Conservation (phyloP, 116 monocot species). For the Trichopus zeylanicus region DNA sequence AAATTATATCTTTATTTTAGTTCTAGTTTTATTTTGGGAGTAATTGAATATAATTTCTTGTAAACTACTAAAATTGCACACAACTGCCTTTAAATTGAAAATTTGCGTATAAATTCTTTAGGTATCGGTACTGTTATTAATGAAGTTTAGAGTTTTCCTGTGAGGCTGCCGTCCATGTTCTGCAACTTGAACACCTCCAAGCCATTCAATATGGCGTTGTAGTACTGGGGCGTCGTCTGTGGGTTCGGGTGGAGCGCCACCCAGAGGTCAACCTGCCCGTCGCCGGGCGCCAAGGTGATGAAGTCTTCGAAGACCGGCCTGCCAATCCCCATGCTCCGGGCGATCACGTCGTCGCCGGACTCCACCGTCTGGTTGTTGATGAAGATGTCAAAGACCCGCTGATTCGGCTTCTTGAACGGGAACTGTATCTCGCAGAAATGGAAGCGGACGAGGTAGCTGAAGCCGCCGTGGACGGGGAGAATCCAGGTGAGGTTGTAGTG, state of each 20-base stretch:
- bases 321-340: slow-evolving; percentile 33
- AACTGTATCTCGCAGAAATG: slow-evolving; percentile 74
- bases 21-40: too few relatives aligned
- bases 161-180: slow-evolving; percentile 41
- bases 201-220: slow-evolving; percentile 68
- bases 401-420: slow-evolving; percentile 24
- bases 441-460: slow-evolving; percentile 49
- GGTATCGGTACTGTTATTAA: too few relatives aligned
- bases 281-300: slow-evolving; percentile 10
- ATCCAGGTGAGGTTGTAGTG: slow-evolving; percentile 61
- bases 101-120: too few relatives aligned
- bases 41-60: too few relatives aligned
- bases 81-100: too few relatives aligned
- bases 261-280: slow-evolving; percentile 41
- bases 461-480: slow-evolving; percentile 47
- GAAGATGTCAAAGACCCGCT: slow-evolving; percentile 50
- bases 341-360: slow-evolving; percentile 41
- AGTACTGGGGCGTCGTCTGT: slow-evolving; percentile 42
- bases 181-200: slow-evolving; percentile 74
- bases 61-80: too few relatives aligned
- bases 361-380: slow-evolving; percentile 53
- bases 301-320: slow-evolving; percentile 34
- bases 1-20: too few relatives aligned
- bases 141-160: too few relatives aligned
- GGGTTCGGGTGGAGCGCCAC: slow-evolving; percentile 56